A percentile compares a stretch with the other conserved stretches of the same genome.
phyloP scores from a whole-genome alignment of 2,329 filamentous ascomycete genomes.

The Fusarium citri region DNA sequence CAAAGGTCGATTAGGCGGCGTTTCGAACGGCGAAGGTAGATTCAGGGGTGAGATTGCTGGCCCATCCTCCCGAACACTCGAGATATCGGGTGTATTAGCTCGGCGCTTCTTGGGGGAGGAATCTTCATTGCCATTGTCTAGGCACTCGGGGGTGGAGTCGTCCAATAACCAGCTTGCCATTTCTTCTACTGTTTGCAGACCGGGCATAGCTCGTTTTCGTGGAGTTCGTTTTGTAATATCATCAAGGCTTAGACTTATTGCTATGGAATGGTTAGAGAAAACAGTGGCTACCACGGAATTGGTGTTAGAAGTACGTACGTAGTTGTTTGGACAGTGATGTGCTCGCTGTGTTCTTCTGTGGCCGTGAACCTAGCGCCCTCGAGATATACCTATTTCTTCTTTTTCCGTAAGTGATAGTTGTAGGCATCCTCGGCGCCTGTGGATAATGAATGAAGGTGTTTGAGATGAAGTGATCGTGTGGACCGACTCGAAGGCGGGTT shows the following conservation, averaged over 20 bases:
- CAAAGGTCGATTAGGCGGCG: not conserved
- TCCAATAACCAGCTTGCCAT: constrained; percentile 50
- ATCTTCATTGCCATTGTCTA: constrained; percentile 7
- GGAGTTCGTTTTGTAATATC: constrained; percentile 15
- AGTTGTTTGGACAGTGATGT: constrained; percentile 26
- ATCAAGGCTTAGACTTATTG: not conserved
- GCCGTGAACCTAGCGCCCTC: constrained; percentile 44
- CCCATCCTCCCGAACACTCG: not conserved
- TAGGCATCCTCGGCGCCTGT: constrained; percentile 37
- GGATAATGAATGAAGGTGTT: not conserved
- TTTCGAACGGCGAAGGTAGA: constrained; percentile 24
- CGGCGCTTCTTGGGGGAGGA: constrained; percentile 17
- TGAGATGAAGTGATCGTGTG: not conserved
- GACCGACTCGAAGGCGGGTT: not conserved
- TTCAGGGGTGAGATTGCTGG: constrained; percentile 18
- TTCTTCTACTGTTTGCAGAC: constrained; percentile 38
- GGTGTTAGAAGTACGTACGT: constrained; percentile 25
- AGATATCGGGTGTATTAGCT: constrained; percentile 1
- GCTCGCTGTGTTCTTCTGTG: constrained; percentile 37
- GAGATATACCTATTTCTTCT: constrained; percentile 47
- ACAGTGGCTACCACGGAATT: not conserved
- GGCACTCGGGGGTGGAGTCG: constrained; percentile 32
- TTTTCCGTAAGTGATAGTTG: constrained; percentile 47
- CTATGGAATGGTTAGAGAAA: constrained; percentile 2
- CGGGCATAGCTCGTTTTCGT: constrained; percentile 18